phyloP scores from a whole-genome alignment of 2,329 filamentous ascomycete genomes.

The Paecilomyces niveus region DNA sequence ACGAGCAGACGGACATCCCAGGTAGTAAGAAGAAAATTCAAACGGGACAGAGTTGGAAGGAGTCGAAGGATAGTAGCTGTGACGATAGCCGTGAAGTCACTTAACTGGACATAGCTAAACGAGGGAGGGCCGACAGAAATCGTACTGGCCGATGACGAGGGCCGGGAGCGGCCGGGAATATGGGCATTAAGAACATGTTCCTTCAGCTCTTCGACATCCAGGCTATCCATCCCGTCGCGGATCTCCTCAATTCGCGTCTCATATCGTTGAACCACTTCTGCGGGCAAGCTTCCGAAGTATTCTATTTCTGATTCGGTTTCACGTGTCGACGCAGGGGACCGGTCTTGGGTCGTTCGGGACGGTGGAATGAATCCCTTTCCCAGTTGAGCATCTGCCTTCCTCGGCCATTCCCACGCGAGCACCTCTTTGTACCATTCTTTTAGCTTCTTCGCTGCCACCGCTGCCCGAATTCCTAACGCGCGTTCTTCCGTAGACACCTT shows the following conservation, averaged over 20 bases:
- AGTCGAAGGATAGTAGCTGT: conserved; percentile 88
- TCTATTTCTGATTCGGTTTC: conserved; percentile 23
- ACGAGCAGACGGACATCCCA: conserved; percentile 76
- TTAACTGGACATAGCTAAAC: conserved; percentile 61
- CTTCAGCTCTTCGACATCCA: conserved; percentile 69
- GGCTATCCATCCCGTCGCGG: conserved; percentile 37
- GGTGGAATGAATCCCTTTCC: conserved; percentile 38
- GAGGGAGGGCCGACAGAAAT: conserved; percentile 33
- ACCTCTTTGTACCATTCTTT: conserved; percentile 54
- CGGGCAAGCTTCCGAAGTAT: conserved; percentile 66
- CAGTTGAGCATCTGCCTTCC: conserved; percentile 23
- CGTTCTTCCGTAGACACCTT: conserved; percentile 50
- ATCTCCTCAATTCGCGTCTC: conserved; percentile 71
- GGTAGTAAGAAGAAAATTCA: conserved; percentile 64
- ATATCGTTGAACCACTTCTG: conserved; percentile 58
- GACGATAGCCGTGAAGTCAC: conserved; percentile 82
- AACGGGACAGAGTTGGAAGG: conserved; percentile 68
- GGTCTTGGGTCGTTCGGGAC: conserved; percentile 1
- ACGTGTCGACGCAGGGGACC: conserved; percentile 6
- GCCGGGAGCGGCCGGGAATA: conserved; percentile 55
- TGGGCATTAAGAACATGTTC: conserved; percentile 77
- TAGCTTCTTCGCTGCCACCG: conserved; percentile 52
- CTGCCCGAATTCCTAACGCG: conserved; percentile 52
- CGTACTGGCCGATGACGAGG: conserved; percentile 39
- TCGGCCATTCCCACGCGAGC: conserved; percentile 53